These are phyloP conservation scores for Metschnikowia sp. DNA, from an alignment of 805 yeast species.

Conservation along the genomic window DNA sequence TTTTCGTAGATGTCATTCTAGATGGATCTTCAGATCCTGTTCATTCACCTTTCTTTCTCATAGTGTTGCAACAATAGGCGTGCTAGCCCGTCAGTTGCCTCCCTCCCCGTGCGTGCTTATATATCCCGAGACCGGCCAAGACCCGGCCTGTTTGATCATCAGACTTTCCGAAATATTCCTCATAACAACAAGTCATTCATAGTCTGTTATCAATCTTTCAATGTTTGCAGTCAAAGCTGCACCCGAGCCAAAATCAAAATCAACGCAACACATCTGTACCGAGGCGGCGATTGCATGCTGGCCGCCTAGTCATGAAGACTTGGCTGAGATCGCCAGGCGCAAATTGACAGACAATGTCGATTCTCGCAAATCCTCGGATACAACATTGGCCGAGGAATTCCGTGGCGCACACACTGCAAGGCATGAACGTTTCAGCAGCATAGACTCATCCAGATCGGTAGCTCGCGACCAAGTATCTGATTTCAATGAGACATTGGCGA, in stretches of 20 bases:
- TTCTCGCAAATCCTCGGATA: slow-evolving; percentile 10
- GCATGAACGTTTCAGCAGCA: neutral
- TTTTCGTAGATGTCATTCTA: no score
- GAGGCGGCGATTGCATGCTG: slow-evolving; percentile 7
- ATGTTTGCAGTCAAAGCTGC: slow-evolving; percentile 5
- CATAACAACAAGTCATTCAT: no score
- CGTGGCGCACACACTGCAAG: neutral
- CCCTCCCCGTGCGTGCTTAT: no score
- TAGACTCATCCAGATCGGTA: neutral
- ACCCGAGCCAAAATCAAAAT: slow-evolving; percentile 4
- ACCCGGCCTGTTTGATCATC: no score
- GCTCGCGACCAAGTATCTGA: neutral
- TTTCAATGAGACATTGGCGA: slow-evolving; percentile 6
- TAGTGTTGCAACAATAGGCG: no score
- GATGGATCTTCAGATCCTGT: no score
- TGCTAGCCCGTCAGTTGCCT: no score
- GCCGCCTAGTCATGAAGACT: neutral
- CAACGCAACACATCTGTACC: slow-evolving; percentile 7
- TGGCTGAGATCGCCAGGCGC: slow-evolving; percentile 1
- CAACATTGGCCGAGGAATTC: slow-evolving; percentile 9
- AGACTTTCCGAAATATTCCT: no score
- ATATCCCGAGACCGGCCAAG: no score
- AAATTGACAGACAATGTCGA: neutral
- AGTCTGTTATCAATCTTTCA: neutral
- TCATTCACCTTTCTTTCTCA: no score